Conservation (phyloP, 768 basidiomycete genomes). For the Leccinum ochraceum region DNA sequence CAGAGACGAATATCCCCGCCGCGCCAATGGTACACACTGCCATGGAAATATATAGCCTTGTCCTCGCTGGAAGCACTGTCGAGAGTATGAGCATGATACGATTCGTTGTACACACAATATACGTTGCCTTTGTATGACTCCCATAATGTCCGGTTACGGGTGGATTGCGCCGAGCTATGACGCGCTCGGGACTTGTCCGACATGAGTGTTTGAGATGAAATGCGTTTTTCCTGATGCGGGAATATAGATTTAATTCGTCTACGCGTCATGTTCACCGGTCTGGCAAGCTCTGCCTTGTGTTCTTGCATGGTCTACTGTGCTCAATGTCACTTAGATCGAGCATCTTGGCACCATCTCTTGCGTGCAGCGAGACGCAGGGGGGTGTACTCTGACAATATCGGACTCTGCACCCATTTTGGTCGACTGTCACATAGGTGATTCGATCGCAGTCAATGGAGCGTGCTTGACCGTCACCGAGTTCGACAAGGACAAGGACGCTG, state of each 20-base stretch:
- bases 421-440: slow-evolving; percentile 94
- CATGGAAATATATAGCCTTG: slow-evolving; percentile 53
- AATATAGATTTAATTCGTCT: not conserved
- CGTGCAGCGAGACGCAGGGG: slow-evolving; percentile 64
- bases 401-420: slow-evolving; percentile 70
- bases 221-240: slow-evolving; percentile 2
- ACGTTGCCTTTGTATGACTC: slow-evolving; percentile 45
- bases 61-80: slow-evolving; percentile 53
- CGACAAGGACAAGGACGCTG: slow-evolving; percentile 56
- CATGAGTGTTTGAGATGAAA: slow-evolving; percentile 17
- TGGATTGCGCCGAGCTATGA: slow-evolving; percentile 4
- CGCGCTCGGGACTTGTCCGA: slow-evolving; percentile 5
- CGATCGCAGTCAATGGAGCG: slow-evolving; percentile 84
- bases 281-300: slow-evolving; percentile 51
- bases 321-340: slow-evolving; percentile 66
- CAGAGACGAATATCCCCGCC: slow-evolving; percentile 49
- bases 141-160: slow-evolving; percentile 35
- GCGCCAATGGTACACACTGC: slow-evolving; percentile 47
- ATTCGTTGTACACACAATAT: slow-evolving; percentile 4
- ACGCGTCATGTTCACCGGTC: slow-evolving; percentile 72
- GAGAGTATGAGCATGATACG: slow-evolving; percentile 14
- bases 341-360: slow-evolving; percentile 76
- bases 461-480: slow-evolving; percentile 94
- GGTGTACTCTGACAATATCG: slow-evolving; percentile 81
- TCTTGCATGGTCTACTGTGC: not conserved